Percentiles rank a stretch among this genome's conserved stretches.
phyloP scores from a whole-genome alignment of 805 yeast genomes.

The Vanderwaltozyma polyspora region DNA sequence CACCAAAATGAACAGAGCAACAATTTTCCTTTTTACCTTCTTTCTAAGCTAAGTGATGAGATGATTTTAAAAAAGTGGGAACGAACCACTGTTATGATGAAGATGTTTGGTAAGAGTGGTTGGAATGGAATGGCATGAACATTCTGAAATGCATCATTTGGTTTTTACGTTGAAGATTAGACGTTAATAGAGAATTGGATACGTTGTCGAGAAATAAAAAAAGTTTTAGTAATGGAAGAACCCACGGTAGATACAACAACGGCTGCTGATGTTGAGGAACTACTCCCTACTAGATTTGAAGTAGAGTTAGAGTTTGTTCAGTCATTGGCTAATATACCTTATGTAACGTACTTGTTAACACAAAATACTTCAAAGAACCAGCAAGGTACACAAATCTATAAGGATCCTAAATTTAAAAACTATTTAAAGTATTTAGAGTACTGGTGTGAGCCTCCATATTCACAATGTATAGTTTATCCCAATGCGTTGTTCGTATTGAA shows the following conservation, averaged over 20 bases:
- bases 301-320: constrained; percentile 62
- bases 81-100: too few species aligned
- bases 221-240: too few species aligned
- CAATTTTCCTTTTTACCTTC: not conserved
- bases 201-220: too few species aligned
- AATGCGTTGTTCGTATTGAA: constrained; percentile 76
- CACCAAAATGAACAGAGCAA: too few species aligned
- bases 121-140: too few species aligned
- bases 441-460: constrained; percentile 69
- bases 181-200: too few species aligned
- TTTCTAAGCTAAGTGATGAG: not conserved
- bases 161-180: too few species aligned
- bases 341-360: constrained; percentile 65
- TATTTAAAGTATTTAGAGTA: constrained; percentile 75
- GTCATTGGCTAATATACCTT: constrained; percentile 80
- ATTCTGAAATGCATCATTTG: too few species aligned
- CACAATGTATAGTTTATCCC: constrained; percentile 48
- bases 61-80: too few species aligned
- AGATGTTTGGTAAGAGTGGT: too few species aligned
- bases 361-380: constrained; percentile 36
- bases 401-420: constrained; percentile 51
- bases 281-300: constrained; percentile 42
- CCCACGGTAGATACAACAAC: too few species aligned
- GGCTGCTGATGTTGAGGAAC: too few species aligned
- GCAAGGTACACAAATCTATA: constrained; percentile 34